A percentile compares a stretch with the other conserved stretches of the same genome.
Evolutionary conservation across 495 filamentous ascomycete genomes (phyloP).

Genomic region (Penicillium riverlandense): DNA sequence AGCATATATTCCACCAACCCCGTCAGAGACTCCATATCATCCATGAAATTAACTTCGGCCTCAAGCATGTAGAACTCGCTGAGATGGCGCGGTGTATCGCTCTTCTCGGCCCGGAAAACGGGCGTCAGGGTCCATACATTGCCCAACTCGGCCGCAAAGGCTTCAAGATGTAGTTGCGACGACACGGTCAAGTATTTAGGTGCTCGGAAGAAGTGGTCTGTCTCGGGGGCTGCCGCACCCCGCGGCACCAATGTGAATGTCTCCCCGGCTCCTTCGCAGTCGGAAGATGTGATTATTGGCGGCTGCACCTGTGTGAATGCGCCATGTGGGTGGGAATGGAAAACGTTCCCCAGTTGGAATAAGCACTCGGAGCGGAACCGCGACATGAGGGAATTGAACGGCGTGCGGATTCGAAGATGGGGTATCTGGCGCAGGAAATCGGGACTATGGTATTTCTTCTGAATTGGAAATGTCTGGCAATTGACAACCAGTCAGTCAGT

Average conservation of each 20-base stretch:
- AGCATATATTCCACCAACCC: constrained; percentile 73
- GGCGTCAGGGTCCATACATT: constrained; percentile 93
- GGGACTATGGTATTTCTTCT: constrained; percentile 87
- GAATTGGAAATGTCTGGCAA: constrained; percentile 73
- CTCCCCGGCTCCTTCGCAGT: constrained; percentile 94
- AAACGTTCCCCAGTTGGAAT: constrained; percentile 64
- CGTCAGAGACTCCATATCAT: constrained; percentile 64
- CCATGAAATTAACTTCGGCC: constrained; percentile 74
- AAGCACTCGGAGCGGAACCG: constrained; percentile 85
- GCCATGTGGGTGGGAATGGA: constrained; percentile 44
- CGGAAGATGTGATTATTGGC: constrained; percentile 91
- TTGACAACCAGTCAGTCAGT: too few relatives aligned
- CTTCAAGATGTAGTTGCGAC: constrained; percentile 89
- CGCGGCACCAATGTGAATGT: constrained; percentile 69
- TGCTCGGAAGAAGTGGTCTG: constrained; percentile 64
- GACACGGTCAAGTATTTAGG: constrained; percentile 97
- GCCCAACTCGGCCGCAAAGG: constrained; percentile 77
- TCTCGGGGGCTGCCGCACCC: constrained; percentile 21
- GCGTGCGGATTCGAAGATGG: constrained; percentile 80
- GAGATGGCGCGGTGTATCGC: constrained; percentile 87
- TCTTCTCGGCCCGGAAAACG: constrained; percentile 89
- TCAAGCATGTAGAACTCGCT: constrained; percentile 99
- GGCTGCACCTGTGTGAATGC: constrained; percentile 84
- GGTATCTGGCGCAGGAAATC: constrained; percentile 86
- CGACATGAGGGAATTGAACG: constrained; percentile 70